Evolutionary conservation across 2,329 filamentous ascomycete genomes (phyloP).

Genomic region (Westerdykella sp.): DNA sequence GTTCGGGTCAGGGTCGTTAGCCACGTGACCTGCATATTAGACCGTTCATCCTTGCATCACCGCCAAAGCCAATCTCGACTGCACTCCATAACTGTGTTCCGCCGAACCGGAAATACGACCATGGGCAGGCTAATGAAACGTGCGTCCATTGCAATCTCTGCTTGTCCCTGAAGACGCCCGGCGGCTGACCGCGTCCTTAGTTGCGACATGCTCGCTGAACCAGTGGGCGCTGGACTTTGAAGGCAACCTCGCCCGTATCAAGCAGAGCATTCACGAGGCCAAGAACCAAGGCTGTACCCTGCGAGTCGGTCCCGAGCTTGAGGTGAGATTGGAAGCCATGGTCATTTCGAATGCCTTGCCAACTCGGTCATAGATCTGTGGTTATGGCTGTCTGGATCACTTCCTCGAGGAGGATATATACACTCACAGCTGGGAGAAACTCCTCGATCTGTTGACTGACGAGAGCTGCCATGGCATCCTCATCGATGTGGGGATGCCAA

Average conservation of each 20-base stretch:
- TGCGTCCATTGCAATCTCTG: neutral
- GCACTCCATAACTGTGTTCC: neutral
- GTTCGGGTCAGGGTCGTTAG: too few species aligned
- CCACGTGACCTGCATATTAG: too few species aligned
- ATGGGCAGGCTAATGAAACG: conserved; percentile 11
- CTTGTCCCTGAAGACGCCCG: neutral
- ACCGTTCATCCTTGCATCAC: too few species aligned
- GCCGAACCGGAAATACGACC: neutral
- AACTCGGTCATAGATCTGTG: conserved; percentile 18
- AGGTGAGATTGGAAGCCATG: conserved; percentile 39
- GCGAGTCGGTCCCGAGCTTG: conserved; percentile 47
- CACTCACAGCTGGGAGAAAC: conserved; percentile 49
- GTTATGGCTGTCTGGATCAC: conserved; percentile 14
- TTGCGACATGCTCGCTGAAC: conserved; percentile 28
- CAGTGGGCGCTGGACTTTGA: conserved; percentile 33
- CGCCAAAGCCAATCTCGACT: neutral
- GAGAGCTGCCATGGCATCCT: conserved; percentile 55
- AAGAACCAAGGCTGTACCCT: conserved; percentile 57
- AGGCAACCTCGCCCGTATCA: conserved; percentile 58
- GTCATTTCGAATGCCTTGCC: neutral
- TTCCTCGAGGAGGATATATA: conserved; percentile 35
- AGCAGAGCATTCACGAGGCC: conserved; percentile 55
- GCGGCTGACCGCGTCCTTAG: conserved; percentile 1
- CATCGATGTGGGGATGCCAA: conserved; percentile 47
- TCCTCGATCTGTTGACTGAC: conserved; percentile 56